A percentile compares a stretch with the other conserved stretches of the same genome.
Evolutionary conservation across 2,329 filamentous ascomycete genomes (phyloP).

Genomic region (Colletotrichum siamense): DNA sequence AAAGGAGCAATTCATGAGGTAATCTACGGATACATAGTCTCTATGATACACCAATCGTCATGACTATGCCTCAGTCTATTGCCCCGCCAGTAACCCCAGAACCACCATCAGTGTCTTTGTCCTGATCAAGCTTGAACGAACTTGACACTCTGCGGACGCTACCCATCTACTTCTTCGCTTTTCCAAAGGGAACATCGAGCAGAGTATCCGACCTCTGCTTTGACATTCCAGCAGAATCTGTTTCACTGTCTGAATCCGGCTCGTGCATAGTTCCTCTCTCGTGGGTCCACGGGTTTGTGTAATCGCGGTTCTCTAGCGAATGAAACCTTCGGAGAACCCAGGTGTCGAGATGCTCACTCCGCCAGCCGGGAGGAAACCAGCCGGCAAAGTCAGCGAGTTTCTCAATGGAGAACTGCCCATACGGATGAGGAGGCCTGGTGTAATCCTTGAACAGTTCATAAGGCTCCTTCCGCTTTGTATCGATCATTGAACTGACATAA

Average conservation of each 20-base stretch:
- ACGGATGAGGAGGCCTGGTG: fast-evolving
- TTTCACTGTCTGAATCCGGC: neutral
- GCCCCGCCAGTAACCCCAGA: neutral
- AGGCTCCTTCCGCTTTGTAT: neutral
- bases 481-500: neutral
- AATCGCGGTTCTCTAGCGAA: neutral
- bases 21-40: too few species aligned
- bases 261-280: fast-evolving
- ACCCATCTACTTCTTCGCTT: neutral
- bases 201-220: neutral
- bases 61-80: neutral
- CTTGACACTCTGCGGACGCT: neutral
- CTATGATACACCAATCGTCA: too few species aligned
- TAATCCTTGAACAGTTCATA: neutral
- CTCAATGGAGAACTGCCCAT: neutral
- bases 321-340: neutral
- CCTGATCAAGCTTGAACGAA: neutral
- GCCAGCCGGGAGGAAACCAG: neutral
- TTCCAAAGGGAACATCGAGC: neutral
- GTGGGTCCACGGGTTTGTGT: neutral
- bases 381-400: neutral
- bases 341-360: fast-evolving
- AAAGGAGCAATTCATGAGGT: too few species aligned
- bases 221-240: neutral
- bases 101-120: neutral